Evolutionary conservation across 495 filamentous ascomycete species (phyloP).

Genomic region (Talaromyces proteolyticus): DNA sequence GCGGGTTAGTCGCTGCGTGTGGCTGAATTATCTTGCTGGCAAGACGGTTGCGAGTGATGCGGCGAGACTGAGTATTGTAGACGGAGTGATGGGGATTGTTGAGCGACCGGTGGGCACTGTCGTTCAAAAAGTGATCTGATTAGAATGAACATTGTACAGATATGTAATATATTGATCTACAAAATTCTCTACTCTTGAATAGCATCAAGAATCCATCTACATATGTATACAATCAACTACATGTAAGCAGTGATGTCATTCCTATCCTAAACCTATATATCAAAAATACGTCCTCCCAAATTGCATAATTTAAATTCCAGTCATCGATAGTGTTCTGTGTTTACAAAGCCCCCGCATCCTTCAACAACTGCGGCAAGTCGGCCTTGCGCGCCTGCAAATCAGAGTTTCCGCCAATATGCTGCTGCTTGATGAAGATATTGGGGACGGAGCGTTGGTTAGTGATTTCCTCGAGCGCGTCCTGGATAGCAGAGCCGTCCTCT

Average conservation of each 20-base stretch:
- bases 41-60: constrained; percentile 81
- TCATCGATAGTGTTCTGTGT: background rate
- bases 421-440: constrained; percentile 85
- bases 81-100: constrained; percentile 82
- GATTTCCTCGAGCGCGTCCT: constrained; percentile 75
- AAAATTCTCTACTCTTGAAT: background rate
- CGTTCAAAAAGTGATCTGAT: constrained; percentile 59
- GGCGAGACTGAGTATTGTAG: constrained; percentile 73
- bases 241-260: too few species aligned
- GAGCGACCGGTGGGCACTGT: constrained; percentile 86
- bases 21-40: constrained; percentile 86
- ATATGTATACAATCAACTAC: too few species aligned
- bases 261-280: too few species aligned
- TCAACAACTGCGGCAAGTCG: constrained; percentile 52
- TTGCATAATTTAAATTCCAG: too few species aligned
- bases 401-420: constrained; percentile 96
- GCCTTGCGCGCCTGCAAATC: constrained; percentile 69
- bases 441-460: constrained; percentile 82
- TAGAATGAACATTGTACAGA: background rate
- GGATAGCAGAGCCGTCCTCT: constrained; percentile 79
- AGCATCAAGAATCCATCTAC: background rate
- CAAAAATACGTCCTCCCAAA: too few species aligned
- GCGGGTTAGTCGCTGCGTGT: constrained; percentile 72
- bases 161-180: background rate
- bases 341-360: constrained; percentile 60